Percentiles rank a stretch among this genome's conserved stretches.
These are phyloP conservation scores for Ceratobasidium sp. DNA, from an alignment of 1,284 basidiomycete species.

Conservation along the genomic window DNA sequence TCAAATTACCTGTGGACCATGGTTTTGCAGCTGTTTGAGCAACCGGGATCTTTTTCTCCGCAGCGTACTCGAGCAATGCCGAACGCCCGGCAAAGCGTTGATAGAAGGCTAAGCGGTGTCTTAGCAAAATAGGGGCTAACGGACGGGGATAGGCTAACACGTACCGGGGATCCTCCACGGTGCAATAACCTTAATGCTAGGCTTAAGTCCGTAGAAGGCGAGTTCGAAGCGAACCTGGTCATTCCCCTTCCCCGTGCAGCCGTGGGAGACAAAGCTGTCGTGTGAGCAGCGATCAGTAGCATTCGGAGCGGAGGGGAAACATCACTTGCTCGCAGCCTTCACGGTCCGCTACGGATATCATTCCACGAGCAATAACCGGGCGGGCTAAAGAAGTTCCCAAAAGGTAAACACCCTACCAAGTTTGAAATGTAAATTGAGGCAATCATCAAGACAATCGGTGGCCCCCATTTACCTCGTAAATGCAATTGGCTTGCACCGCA, in stretches of 20 bases:
- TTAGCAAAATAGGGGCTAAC: not conserved
- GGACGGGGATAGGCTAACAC: conserved; percentile 45
- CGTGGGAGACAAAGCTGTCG: conserved; percentile 91
- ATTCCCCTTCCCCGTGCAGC: conserved; percentile 99
- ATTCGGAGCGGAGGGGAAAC: not conserved
- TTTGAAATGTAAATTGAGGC: not conserved
- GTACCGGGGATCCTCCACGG: conserved; percentile 95
- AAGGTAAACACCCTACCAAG: conserved; percentile 88
- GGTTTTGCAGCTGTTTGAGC: conserved; percentile 96
- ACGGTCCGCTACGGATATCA: conserved; percentile 92
- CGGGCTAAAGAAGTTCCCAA: conserved; percentile 98
- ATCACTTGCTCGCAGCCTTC: conserved; percentile 87
- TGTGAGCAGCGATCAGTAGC: not conserved
- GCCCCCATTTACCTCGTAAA: conserved; percentile 81
- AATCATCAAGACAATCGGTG: not conserved
- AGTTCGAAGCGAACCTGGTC: conserved; percentile 99
- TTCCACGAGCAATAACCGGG: conserved; percentile 98
- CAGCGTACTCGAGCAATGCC: conserved; percentile 91
- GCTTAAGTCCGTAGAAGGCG: conserved; percentile 98
- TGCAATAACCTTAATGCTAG: conserved; percentile 98
- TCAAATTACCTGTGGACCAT: conserved; percentile 84
- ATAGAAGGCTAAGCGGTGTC: conserved; percentile 80
- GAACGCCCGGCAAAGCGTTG: conserved; percentile 95
- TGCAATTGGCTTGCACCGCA: conserved; percentile 97
- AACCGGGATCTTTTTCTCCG: conserved; percentile 90